These are phyloP conservation scores for Taphrina wiesneri DNA, from an alignment of 1,139 yeast genomes.

Conservation along the genomic window DNA sequence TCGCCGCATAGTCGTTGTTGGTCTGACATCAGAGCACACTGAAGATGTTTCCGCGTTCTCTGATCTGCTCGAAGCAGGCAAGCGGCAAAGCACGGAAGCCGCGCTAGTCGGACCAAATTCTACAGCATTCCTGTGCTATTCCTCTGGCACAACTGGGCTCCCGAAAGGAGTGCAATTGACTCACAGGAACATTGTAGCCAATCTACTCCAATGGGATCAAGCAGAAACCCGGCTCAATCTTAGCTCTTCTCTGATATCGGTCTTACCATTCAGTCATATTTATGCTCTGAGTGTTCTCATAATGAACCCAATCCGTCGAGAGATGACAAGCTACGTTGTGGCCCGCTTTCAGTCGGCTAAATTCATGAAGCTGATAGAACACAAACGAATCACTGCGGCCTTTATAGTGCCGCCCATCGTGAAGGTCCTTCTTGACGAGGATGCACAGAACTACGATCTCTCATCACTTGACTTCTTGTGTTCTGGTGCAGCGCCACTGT, in stretches of 20 bases:
- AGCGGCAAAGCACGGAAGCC: constrained; percentile 22
- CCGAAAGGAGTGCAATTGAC: constrained; percentile 59
- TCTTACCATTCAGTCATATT: constrained; percentile 49
- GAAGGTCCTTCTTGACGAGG: constrained; percentile 47
- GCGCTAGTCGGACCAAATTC: constrained; percentile 39
- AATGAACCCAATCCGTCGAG: constrained; percentile 41
- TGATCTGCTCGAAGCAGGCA: constrained; percentile 36
- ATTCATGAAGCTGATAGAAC: constrained; percentile 42
- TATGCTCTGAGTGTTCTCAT: constrained; percentile 45
- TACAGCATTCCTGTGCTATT: constrained; percentile 53
- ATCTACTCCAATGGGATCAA: constrained; percentile 38
- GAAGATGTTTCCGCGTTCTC: constrained; percentile 33
- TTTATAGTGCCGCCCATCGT: constrained; percentile 49
- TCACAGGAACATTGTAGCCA: constrained; percentile 46
- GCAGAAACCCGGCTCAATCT: constrained; percentile 9
- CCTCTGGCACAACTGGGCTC: constrained; percentile 72
- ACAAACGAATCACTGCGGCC: constrained; percentile 43
- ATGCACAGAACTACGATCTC: constrained; percentile 44
- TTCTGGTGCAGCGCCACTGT: constrained; percentile 49
- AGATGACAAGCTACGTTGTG: constrained; percentile 43
- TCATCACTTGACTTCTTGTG: constrained; percentile 39
- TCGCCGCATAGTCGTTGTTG: constrained; percentile 11
- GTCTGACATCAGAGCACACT: neutral
- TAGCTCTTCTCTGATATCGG: constrained; percentile 15
- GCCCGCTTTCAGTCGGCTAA: constrained; percentile 45